phyloP scores from a whole-genome alignment of 2,329 filamentous ascomycete genomes.

The Aspergillus aculeatinus region DNA sequence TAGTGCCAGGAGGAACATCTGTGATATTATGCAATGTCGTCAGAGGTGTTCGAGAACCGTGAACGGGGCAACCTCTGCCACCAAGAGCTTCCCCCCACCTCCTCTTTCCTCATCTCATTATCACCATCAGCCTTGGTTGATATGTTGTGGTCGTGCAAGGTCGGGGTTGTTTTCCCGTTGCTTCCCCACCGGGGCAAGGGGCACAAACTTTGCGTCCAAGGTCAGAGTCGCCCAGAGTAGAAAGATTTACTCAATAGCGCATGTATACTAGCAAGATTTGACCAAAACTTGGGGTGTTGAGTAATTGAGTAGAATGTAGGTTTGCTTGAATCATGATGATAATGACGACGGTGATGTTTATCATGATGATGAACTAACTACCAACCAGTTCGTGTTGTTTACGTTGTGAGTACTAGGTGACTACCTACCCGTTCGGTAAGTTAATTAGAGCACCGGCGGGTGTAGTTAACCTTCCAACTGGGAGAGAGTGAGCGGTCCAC shows the following conservation, averaged over 20 bases:
- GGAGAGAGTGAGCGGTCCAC: background rate
- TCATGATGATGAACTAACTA: too few relatives aligned
- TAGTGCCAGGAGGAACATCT: background rate
- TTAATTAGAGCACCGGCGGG: background rate
- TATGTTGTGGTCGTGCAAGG: background rate
- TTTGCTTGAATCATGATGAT: background rate
- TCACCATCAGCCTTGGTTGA: background rate
- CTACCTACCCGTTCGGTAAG: too few relatives aligned
- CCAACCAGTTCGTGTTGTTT: too few relatives aligned
- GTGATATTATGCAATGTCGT: background rate
- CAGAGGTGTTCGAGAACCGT: background rate
- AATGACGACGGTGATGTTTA: background rate
- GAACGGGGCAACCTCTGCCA: background rate
- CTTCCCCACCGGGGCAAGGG: background rate
- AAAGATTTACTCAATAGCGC: background rate
- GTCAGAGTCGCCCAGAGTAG: background rate
- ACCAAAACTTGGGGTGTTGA: background rate
- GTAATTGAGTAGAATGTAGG: background rate
- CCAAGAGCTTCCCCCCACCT: background rate
- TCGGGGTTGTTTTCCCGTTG: background rate
- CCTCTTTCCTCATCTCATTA: too few relatives aligned
- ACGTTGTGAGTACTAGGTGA: too few relatives aligned
- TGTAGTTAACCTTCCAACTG: background rate
- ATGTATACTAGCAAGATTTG: background rate
- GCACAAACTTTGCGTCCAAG: background rate